These are phyloP conservation scores for Plasmopara muralis DNA, from an alignment of 352 stramenopile species.

Conservation along the genomic window DNA sequence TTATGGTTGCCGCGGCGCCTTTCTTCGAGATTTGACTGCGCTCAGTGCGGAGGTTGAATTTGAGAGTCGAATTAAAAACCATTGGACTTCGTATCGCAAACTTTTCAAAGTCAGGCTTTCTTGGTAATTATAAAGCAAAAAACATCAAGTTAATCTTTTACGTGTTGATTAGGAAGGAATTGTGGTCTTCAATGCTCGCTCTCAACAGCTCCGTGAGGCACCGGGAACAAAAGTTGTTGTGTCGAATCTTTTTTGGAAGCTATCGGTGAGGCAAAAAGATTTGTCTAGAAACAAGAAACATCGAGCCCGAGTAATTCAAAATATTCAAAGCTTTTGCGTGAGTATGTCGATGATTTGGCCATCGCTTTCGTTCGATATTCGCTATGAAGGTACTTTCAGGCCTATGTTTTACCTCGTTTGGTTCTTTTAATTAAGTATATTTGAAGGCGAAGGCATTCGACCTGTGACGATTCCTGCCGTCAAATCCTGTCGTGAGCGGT, in stretches of 20 bases:
- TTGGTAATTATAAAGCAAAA: not conserved
- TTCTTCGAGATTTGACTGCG: conserved; percentile 38
- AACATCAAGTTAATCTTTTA: not conserved
- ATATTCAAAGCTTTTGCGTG: conserved; percentile 41
- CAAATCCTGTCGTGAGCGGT: conserved; percentile 33
- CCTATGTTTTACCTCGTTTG: too few relatives aligned
- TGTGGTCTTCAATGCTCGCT: conserved; percentile 52
- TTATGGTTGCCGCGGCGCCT: conserved; percentile 48
- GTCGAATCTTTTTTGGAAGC: conserved; percentile 47
- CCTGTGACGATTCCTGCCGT: conserved; percentile 18
- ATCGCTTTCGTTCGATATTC: conserved; percentile 48
- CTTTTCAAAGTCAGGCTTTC: conserved; percentile 41
- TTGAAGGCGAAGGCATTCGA: conserved; percentile 9
- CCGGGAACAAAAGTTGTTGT: conserved; percentile 48
- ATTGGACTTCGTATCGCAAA: conserved; percentile 67
- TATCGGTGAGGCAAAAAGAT: conserved; percentile 49
- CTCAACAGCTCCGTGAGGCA: conserved; percentile 25
- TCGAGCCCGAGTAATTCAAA: conserved; percentile 28
- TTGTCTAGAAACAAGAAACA: conserved; percentile 31
- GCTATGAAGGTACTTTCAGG: conserved; percentile 28
- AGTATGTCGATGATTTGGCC: conserved; percentile 72
- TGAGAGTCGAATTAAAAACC: conserved; percentile 44
- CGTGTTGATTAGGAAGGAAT: conserved; percentile 29
- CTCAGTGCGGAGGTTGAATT: conserved; percentile 49
- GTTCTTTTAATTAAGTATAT: too few relatives aligned